A percentile compares a stretch with the other conserved stretches of the same genome.
phyloP scores from a whole-genome alignment of 768 basidiomycete genomes.

The Auricularia cornea region DNA sequence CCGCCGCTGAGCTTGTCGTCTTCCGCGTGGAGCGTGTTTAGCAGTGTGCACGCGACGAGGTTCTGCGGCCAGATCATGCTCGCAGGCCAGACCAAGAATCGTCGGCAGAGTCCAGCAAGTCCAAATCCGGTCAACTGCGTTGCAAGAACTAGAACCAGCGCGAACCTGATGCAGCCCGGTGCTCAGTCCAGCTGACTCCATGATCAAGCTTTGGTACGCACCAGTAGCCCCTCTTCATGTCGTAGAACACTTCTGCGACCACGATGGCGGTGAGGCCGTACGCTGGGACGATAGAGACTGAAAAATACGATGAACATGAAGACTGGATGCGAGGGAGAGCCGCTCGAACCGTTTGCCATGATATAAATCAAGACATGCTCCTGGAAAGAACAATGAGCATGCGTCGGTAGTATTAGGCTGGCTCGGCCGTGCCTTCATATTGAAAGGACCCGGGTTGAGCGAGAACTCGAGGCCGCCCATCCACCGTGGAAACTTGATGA shows the following conservation, averaged over 20 bases:
- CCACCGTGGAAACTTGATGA: slow-evolving; percentile 21
- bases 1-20: slow-evolving; percentile 28
- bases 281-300: slow-evolving; percentile 25
- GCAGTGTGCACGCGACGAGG: slow-evolving; percentile 35
- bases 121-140: slow-evolving; percentile 37
- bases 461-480: slow-evolving; percentile 25
- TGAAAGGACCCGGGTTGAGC: slow-evolving; percentile 38
- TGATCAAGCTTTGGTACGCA: slow-evolving; percentile 9
- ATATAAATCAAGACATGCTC: slow-evolving; percentile 32
- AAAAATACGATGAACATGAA: slow-evolving; percentile 31
- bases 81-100: slow-evolving; percentile 40
- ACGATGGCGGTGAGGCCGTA: slow-evolving; percentile 30
- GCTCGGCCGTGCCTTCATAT: slow-evolving; percentile 24
- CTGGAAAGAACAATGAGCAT: neutral
- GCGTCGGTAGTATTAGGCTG: neutral
- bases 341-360: slow-evolving; percentile 28
- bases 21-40: slow-evolving; percentile 44
- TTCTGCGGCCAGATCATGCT: slow-evolving; percentile 42
- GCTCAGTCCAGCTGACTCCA: too few relatives aligned
- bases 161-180: too few relatives aligned
- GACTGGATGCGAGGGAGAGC: slow-evolving; percentile 8
- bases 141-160: slow-evolving; percentile 31
- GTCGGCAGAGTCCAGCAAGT: slow-evolving; percentile 33
- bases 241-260: slow-evolving; percentile 30
- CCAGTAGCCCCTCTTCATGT: slow-evolving; percentile 22